Conservation (phyloP, 1,139 yeast species). For the Nakaseomyces bracarensis region DNA sequence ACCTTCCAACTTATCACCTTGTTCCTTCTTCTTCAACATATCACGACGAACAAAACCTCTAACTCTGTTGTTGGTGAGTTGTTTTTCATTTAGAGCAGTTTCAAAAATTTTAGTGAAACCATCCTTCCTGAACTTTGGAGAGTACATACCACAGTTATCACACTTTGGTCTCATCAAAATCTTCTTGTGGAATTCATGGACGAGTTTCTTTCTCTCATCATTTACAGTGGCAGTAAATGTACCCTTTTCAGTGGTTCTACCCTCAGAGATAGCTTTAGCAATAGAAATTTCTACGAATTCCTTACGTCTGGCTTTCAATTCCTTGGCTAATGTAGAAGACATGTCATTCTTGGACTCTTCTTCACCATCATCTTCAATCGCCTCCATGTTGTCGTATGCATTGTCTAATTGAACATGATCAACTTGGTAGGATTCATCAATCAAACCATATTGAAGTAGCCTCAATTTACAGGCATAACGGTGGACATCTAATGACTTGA, state of each 20-base stretch:
- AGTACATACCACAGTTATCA: constrained; percentile 92
- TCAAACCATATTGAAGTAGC: constrained; percentile 79
- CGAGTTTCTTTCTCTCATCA: constrained; percentile 73
- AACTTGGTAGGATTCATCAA: constrained; percentile 66
- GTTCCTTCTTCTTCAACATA: constrained; percentile 43
- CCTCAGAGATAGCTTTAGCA: constrained; percentile 68
- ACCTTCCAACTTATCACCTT: constrained; percentile 26
- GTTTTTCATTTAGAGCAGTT: constrained; percentile 74
- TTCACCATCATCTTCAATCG: constrained; percentile 33
- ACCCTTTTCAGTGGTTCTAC: constrained; percentile 60
- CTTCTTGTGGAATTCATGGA: constrained; percentile 69
- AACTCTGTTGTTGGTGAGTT: constrained; percentile 68
- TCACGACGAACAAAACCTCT: constrained; percentile 71
- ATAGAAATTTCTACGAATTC: constrained; percentile 63
- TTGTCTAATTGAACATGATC: constrained; percentile 47
- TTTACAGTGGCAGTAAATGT: constrained; percentile 73
- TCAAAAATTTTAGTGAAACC: constrained; percentile 92
- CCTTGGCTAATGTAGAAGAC: constrained; percentile 35
- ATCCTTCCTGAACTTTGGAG: constrained; percentile 90
- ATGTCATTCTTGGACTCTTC: constrained; percentile 33
- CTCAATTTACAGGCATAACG: constrained; percentile 68
- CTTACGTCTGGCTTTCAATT: constrained; percentile 53
- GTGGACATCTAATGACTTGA: constrained; percentile 62
- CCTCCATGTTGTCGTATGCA: constrained; percentile 34
- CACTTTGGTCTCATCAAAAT: constrained; percentile 75